Conservation (phyloP, 257 asterid species). For the Nicotiana tabacum region DNA sequence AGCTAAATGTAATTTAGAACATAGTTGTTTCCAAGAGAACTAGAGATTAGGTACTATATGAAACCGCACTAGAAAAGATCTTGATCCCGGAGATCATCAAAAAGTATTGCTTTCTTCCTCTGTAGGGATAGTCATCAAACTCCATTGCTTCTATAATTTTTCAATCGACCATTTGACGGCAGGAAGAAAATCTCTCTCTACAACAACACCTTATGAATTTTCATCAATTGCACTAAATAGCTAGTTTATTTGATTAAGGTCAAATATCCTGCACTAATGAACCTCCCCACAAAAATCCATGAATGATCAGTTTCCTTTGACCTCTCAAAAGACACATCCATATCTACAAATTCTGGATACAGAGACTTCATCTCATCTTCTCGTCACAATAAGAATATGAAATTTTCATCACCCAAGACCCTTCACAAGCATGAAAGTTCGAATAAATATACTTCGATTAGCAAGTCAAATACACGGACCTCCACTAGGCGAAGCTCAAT, state of each 20-base stretch:
- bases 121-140: neutral
- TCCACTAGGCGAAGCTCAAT: constrained; percentile 91
- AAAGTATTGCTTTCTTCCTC: neutral
- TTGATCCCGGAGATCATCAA: neutral
- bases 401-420: neutral
- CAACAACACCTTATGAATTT: neutral
- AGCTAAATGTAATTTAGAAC: neutral
- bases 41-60: neutral
- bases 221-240: neutral
- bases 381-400: neutral
- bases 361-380: neutral
- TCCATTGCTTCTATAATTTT: neutral
- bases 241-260: neutral
- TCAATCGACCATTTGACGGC: neutral
- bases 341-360: neutral
- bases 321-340: neutral
- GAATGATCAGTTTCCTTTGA: neutral
- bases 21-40: neutral
- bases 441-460: neutral
- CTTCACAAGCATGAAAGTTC: neutral
- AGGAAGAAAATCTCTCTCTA: neutral
- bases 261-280: neutral
- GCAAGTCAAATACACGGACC: constrained; percentile 35
- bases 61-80: neutral
- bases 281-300: neutral